These are phyloP conservation scores for Tuber melanosporum DNA, from an alignment of 495 filamentous ascomycete species.

Conservation along the genomic window DNA sequence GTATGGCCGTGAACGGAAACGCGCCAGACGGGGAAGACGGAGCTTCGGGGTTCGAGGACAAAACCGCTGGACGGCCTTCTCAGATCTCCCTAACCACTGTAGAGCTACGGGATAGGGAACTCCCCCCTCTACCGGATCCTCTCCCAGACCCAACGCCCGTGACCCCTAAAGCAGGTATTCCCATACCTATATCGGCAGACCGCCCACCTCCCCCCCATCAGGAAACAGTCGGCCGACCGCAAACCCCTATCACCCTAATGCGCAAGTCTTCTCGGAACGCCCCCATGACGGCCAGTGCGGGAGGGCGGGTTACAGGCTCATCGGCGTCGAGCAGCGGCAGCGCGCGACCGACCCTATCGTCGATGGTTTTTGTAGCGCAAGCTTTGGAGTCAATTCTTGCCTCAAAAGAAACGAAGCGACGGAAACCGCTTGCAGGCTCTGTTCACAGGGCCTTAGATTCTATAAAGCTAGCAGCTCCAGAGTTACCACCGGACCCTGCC, in stretches of 20 bases:
- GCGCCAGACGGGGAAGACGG: constrained; percentile 27
- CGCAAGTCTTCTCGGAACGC: constrained; percentile 27
- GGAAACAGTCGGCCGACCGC: constrained; percentile 9
- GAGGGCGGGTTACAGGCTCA: constrained; percentile 24
- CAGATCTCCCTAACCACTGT: constrained; percentile 18
- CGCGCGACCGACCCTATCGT: constrained; percentile 63
- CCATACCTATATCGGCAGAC: constrained; percentile 33
- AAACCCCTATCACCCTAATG: constrained; percentile 32
- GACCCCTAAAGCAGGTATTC: constrained; percentile 35
- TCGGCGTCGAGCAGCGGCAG: constrained; percentile 32
- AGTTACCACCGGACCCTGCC: constrained; percentile 69
- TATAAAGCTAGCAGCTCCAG: constrained; percentile 67
- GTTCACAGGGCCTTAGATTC: constrained; percentile 72
- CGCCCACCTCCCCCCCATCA: constrained; percentile 8
- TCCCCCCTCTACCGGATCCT: constrained; percentile 26
- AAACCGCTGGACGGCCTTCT: constrained; percentile 6
- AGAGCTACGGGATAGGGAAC: constrained; percentile 29
- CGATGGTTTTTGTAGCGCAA: constrained; percentile 87
- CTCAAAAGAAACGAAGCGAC: constrained; percentile 77
- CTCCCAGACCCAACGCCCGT: constrained; percentile 30
- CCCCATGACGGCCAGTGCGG: constrained; percentile 14
- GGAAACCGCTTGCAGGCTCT: constrained; percentile 70
- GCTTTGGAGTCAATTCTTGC: constrained; percentile 83
- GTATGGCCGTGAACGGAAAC: constrained; percentile 24
- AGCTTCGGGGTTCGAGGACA: constrained; percentile 3